Conservation (phyloP, 2,329 filamentous ascomycete species). For the Neofusicoccum cordaticola region DNA sequence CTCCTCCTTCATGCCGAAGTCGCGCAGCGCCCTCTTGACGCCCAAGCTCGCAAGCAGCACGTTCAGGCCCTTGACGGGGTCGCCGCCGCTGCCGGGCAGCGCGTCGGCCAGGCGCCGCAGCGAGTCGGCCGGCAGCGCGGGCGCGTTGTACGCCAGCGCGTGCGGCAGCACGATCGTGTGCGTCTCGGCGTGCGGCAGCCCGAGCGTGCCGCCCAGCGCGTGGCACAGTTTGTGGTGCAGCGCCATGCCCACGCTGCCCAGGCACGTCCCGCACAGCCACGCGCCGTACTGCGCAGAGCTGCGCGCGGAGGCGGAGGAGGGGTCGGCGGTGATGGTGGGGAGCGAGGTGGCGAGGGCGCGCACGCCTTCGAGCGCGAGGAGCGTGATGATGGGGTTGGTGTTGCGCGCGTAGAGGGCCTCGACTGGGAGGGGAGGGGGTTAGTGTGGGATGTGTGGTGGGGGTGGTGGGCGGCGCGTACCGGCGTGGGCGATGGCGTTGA, state of each 20-base stretch:
- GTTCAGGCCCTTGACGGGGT: not conserved
- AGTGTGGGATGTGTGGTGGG: not conserved
- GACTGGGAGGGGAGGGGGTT: slow-evolving; percentile 37
- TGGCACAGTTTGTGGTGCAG: slow-evolving; percentile 69
- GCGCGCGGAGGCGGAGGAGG: slow-evolving; percentile 47
- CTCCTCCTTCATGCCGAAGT: slow-evolving; percentile 55
- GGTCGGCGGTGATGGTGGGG: slow-evolving; percentile 50
- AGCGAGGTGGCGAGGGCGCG: slow-evolving; percentile 53
- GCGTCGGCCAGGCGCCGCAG: slow-evolving; percentile 54
- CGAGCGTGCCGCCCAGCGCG: slow-evolving; percentile 61
- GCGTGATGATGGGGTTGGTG: slow-evolving; percentile 58
- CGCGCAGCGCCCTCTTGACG: slow-evolving; percentile 48
- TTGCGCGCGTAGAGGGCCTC: slow-evolving; percentile 63
- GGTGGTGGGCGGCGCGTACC: slow-evolving; percentile 32
- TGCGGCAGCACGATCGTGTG: slow-evolving; percentile 64
- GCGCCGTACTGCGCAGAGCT: slow-evolving; percentile 59
- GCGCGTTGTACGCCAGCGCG: slow-evolving; percentile 61
- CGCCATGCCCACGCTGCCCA: slow-evolving; percentile 60
- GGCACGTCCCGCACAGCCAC: slow-evolving; percentile 62
- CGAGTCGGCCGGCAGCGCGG: slow-evolving; percentile 47
- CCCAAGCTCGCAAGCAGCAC: slow-evolving; percentile 40
- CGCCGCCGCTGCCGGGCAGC: slow-evolving; percentile 57
- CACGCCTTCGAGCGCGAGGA: slow-evolving; percentile 59
- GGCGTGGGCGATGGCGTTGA: slow-evolving; percentile 66
- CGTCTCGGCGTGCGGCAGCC: slow-evolving; percentile 64